Conservation (phyloP, 1,139 yeast species). For the Lodderomyces parapsilosis region DNA sequence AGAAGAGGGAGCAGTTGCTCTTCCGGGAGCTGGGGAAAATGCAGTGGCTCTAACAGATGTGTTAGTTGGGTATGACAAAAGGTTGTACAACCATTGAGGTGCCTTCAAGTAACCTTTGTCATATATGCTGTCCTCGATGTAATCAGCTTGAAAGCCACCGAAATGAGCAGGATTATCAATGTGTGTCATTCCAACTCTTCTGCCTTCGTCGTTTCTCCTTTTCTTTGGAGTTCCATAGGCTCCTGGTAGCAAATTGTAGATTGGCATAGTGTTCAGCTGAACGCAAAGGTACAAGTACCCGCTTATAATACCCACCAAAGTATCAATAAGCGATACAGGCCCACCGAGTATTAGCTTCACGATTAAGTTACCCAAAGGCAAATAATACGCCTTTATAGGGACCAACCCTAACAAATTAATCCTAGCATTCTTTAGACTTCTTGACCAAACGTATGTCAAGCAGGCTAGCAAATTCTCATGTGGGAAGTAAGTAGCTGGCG, state of each 20-base stretch:
- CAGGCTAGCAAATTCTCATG: conserved; percentile 49
- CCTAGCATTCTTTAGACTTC: conserved; percentile 48
- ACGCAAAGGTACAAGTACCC: conserved; percentile 62
- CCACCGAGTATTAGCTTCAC: conserved; percentile 49
- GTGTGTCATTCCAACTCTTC: conserved; percentile 32
- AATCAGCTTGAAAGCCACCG: conserved; percentile 16
- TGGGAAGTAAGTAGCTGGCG: conserved; percentile 17
- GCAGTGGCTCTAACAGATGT: conserved; percentile 32
- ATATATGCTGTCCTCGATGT: conserved; percentile 35
- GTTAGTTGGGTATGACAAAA: conserved; percentile 31
- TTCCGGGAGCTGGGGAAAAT: conserved; percentile 15
- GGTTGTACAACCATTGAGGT: conserved; percentile 35
- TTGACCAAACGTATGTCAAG: conserved; percentile 60
- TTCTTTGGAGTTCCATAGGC: conserved; percentile 11
- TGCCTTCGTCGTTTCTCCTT: conserved; percentile 18
- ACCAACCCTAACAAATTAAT: conserved; percentile 53
- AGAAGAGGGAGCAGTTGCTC: conserved; percentile 2
- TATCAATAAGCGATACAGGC: conserved; percentile 33
- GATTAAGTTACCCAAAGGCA: conserved; percentile 56
- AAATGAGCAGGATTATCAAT: conserved; percentile 5
- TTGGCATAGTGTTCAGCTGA: conserved; percentile 51
- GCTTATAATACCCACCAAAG: conserved; percentile 49
- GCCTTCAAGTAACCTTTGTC: conserved; percentile 47
- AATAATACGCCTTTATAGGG: conserved; percentile 57
- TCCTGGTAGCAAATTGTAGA: conserved; percentile 45